phyloP scores from a whole-genome alignment of 805 yeast species.

The Huiozyma sinensis region DNA sequence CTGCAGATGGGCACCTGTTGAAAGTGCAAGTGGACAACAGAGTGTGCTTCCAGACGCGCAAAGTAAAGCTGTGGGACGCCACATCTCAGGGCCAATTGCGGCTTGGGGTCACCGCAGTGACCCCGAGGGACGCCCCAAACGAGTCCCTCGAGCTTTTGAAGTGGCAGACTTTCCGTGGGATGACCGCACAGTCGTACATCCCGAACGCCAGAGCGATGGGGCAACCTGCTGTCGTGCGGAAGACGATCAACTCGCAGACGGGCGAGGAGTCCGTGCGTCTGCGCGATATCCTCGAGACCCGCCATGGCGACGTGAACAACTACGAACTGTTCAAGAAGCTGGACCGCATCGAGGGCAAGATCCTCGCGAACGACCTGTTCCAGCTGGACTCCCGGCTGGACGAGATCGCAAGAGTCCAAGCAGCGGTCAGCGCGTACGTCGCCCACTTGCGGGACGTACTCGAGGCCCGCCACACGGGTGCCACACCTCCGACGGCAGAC shows the following conservation, averaged over 20 bases:
- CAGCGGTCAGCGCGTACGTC: constrained; percentile 15
- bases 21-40: constrained; percentile 66
- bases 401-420: constrained; percentile 16
- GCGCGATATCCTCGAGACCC: constrained; percentile 15
- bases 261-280: constrained; percentile 24
- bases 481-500: constrained; percentile 4
- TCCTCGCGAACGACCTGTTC: constrained; percentile 26
- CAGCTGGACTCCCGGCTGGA: constrained; percentile 17
- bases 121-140: constrained; percentile 28
- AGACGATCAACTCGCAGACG: constrained; percentile 29
- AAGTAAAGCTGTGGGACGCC: constrained; percentile 30
- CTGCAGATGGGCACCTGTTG: constrained; percentile 31
- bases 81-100: constrained; percentile 28
- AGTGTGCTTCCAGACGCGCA: constrained; percentile 55
- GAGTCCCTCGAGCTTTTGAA: constrained; percentile 59
- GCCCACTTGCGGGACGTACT: constrained; percentile 4
- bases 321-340: constrained; percentile 21
- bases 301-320: constrained; percentile 14
- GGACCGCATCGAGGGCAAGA: constrained; percentile 27
- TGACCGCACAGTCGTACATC: constrained; percentile 44
- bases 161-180: constrained; percentile 42
- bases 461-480: background rate
- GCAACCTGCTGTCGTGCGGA: constrained; percentile 36
- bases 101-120: constrained; percentile 45
- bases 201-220: constrained; percentile 41